These are phyloP conservation scores for Rhizodiscina lignyota DNA, from an alignment of 495 filamentous ascomycete genomes.

Conservation along the genomic window DNA sequence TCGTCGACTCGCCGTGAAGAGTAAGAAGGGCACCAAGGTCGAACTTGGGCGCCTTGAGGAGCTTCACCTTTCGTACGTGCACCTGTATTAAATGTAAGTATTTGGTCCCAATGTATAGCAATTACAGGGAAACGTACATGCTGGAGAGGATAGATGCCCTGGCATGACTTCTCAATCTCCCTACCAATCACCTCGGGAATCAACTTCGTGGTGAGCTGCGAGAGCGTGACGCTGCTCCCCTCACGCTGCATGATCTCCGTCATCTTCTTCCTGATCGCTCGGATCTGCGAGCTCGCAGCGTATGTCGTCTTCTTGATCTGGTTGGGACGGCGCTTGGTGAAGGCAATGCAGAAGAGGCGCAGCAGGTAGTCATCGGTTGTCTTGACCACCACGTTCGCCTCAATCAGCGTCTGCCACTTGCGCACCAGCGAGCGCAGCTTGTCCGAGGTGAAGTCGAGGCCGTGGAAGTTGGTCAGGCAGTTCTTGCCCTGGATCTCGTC, in stretches of 20 bases:
- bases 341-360: conserved; percentile 94
- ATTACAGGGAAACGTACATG: conserved; percentile 42
- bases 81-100: conserved; percentile 44
- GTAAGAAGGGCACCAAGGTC: conserved; percentile 88
- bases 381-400: conserved; percentile 99
- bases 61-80: conserved; percentile 99
- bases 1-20: conserved; percentile 91
- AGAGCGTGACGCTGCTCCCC: conserved; percentile 79
- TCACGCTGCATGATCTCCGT: conserved; percentile 95
- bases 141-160: conserved; percentile 98
- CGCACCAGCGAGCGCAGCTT: conserved; percentile 96
- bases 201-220: conserved; percentile 91
- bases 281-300: conserved; percentile 86
- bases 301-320: conserved; percentile 99
- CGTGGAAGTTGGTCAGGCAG: conserved; percentile 99
- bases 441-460: conserved; percentile 98
- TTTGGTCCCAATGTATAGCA: neutral
- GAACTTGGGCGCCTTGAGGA: conserved; percentile 95
- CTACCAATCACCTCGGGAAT: conserved; percentile 98
- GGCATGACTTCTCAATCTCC: conserved; percentile 97
- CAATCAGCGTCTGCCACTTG: conserved; percentile 98
- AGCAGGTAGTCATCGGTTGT: conserved; percentile 98
- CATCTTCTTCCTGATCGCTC: conserved; percentile 98
- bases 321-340: conserved; percentile 96
- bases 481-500: conserved; percentile 99